Base-by-base conservation (phyloP, 2,329 filamentous ascomycete genomes). In the Chaetomium olivaceum region DNA sequence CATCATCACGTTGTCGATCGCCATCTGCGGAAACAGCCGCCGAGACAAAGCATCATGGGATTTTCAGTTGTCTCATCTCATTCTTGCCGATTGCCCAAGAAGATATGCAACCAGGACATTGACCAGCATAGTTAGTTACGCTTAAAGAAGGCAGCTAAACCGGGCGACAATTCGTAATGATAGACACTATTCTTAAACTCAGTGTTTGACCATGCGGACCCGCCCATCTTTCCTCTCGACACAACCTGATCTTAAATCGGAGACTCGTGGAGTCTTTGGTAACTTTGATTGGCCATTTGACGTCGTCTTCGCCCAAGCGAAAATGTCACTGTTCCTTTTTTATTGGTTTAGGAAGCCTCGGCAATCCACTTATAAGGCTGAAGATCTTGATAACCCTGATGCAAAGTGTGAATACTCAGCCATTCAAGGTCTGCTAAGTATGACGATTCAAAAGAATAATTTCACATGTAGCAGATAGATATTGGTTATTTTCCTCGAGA, bases 321-420 rank as follows among this genome's bases (percentile, higher is more conserved):
- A 63, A 29, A 61, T 70, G 69, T 71, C 68, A 71, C 65, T 67
- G 50, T 62, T 46, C 12, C 8, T 5, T 1, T 51, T 7, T 69
- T 63, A 69, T 71, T 70, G 67, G 68, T 39, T 14, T 4, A 16
- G 5, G 6, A 55, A 55, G 36, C 27, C 58, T 65, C 63, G 65
- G 58, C 63, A 68, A 29, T 55, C 64, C 56, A 63, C 50, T 48
- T 9, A n/a, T 46, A 67, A 63, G 56, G 62, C 60, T 67, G 66
- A 63, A 54, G 51, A 59, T 16, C 51, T 21, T 59, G 29, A 25
- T 31, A 16, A 51, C 8, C 27, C 46, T 23, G 19, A n/a, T 11
- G n/a, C n/a, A 48, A 48, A 23, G 6, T 23, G 11, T 23, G 9
- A 12, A 48, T 23, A 2, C 19, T 48, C 39, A 12, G 14, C 12